Evolutionary conservation across 176 grass and related monocot species (phyloP), one percentile per base, ranked within the genome.

Genomic region (Hordeum vulgare): DNA sequence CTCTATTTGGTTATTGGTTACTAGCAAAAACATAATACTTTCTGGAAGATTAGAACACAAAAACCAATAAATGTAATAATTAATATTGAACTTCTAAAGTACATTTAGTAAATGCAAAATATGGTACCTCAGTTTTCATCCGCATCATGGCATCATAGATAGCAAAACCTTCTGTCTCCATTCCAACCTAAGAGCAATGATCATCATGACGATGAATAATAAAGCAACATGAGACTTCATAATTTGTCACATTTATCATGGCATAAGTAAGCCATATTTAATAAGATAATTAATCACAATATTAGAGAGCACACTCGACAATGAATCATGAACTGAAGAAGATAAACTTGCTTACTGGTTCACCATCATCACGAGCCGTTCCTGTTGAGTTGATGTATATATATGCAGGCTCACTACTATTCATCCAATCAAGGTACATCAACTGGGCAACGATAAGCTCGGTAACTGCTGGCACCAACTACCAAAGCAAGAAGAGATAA

Each of bases 61-160:
- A 8, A 71, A 1, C 21, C 15, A 8, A 21, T 72, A 77, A 14
- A 42, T 61, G 36, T 33, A 42, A 20, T 28, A 42, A 81, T 54
- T 12, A 61, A 24, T 68, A 89, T 61, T 54, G 21, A 76, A 71
- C 31, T 81, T 62, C 24, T 63, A 71, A 76, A 45, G 31, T 14
- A 31, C n/a, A 89, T 66, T 61, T 49, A 35, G 54, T 49, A 45
- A 77, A 78, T 62, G 27, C 58, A 61, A 61, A 47, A 68, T 29
- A 53, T 13, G 59, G 5, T 71, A 99, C 96, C 93, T 99, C 96
- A 85, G 90, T 84, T 89, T 91, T 85, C 81, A 99, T 77, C 79
- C 84, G 85, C 93, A 95, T 99, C 96, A 99, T 92, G 54, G 89
- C 86, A 86, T 99, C 96, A 5, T 99, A 99, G 78, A 99, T 90